Evolutionary conservation across 1,284 basidiomycete genomes (phyloP), one percentile per base, ranked within the genome.

Genomic region (Ustilago curta): DNA sequence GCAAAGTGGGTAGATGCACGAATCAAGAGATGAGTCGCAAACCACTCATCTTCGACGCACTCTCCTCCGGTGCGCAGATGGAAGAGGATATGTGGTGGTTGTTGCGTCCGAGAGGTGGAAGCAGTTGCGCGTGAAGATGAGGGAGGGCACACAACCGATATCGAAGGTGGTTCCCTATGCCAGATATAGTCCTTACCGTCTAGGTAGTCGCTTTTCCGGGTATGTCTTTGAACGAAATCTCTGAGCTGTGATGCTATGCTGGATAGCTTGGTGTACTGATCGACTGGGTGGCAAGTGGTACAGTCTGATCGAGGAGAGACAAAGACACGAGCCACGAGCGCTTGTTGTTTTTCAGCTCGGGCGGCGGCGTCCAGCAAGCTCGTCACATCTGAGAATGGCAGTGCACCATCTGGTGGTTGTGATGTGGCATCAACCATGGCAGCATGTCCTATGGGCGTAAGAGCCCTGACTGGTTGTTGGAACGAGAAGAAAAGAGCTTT

Each of bases 31-130:
- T 93, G 98, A 16, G 96, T 93, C 18, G 90, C 88, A 81, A 91
- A 91, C 95, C 95, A 98, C 86, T 98, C 96, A 82, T 98, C 95
- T 82, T 98, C 95, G 19, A 98, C 89, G 56, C 91, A 93, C 85
- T 97, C 96, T 4, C 72, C 67, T 16, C 63, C 72, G 0, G 72
- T 75, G 11, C 67, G 51, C n/a, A 75, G 54, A 27, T 61, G 67
- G 16, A 75, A 63, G 32, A 70, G 57, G 27, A 75, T 31, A 21
- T 70, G 63, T 21, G 67, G 49, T 14, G 56, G 62, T 18, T 40
- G 62, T 25, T 67, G 64, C 3, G 32, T 48, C 5, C 51, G 6
- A 6, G 43, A 44, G 45, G 23, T 62, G 2, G 63, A 56, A 3
- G 51, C 23, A 12, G 55, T 52, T 3, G 59, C 18, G 11, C 42